phyloP scores from a whole-genome alignment of 306 rosid species.

The Rubus parviflorus region DNA sequence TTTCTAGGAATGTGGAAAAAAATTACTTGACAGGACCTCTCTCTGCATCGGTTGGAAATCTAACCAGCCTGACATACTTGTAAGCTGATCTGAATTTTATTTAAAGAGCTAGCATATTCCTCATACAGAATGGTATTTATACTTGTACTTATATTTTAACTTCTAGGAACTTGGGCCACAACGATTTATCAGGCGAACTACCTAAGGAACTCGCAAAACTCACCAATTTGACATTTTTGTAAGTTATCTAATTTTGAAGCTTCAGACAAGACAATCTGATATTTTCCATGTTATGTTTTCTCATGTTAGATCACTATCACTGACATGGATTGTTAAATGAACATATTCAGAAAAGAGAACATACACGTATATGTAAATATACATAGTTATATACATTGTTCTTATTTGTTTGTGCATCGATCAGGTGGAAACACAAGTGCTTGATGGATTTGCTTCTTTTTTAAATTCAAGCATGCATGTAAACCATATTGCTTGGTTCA shows the following conservation, averaged over 20 bases:
- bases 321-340: not conserved
- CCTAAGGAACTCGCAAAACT: constrained; percentile 70
- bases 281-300: not conserved
- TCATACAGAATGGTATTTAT: not conserved
- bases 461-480: not conserved
- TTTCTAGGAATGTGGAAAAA: constrained; percentile 49
- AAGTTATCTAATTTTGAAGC: constrained; percentile 30
- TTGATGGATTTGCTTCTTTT: not conserved
- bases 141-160: constrained; percentile 7
- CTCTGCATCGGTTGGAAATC: constrained; percentile 61
- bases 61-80: constrained; percentile 60
- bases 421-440: not conserved
- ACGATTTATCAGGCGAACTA: constrained; percentile 65
- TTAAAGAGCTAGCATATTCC: not conserved
- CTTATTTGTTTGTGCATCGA: not conserved
- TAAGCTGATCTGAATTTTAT: constrained; percentile 31
- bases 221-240: constrained; percentile 44
- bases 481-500: not conserved
- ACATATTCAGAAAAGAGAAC: not conserved
- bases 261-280: not conserved
- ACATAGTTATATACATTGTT: not conserved
- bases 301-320: not conserved
- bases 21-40: constrained; percentile 67
- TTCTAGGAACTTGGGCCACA: constrained; percentile 55
- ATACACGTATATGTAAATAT: not conserved